Conservation (phyloP, 1,284 basidiomycete genomes). For the Coniferiporia sulphurascens region DNA sequence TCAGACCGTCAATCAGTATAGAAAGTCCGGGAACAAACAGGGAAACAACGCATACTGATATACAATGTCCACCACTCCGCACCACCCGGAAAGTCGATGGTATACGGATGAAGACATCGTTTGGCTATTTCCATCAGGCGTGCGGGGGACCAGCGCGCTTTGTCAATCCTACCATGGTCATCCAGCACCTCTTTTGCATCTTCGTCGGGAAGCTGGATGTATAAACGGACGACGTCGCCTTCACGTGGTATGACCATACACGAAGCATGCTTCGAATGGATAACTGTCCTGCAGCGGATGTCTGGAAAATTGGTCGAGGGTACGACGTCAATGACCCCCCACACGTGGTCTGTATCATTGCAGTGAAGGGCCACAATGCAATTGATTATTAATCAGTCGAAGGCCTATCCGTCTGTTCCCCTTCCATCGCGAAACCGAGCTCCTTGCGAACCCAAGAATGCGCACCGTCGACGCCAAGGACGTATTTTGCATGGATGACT, state of each 20-base stretch:
- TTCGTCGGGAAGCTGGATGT: slow-evolving; percentile 41
- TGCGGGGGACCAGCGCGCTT: slow-evolving; percentile 38
- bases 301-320: slow-evolving; percentile 79
- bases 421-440: slow-evolving; percentile 69
- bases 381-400: neutral
- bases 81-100: slow-evolving; percentile 47
- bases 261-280: slow-evolving; percentile 51
- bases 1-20: neutral
- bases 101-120: slow-evolving; percentile 65
- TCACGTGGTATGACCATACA: slow-evolving; percentile 43
- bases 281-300: slow-evolving; percentile 62
- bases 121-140: slow-evolving; percentile 31
- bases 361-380: neutral
- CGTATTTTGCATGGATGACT: slow-evolving; percentile 47
- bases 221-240: slow-evolving; percentile 37
- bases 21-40: neutral
- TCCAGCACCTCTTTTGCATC: slow-evolving; percentile 28
- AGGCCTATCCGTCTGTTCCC: slow-evolving; percentile 60
- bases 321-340: slow-evolving; percentile 73
- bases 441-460: slow-evolving; percentile 78
- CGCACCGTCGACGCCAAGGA: slow-evolving; percentile 59
- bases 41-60: slow-evolving; percentile 34
- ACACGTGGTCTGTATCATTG: slow-evolving; percentile 50
- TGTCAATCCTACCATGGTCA: slow-evolving; percentile 35
- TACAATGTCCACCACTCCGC: slow-evolving; percentile 84